A percentile compares a stretch with the other conserved stretches of the same genome.
phyloP scores from a whole-genome alignment of 1,284 basidiomycete genomes.

The Malassezia slooffiae region DNA sequence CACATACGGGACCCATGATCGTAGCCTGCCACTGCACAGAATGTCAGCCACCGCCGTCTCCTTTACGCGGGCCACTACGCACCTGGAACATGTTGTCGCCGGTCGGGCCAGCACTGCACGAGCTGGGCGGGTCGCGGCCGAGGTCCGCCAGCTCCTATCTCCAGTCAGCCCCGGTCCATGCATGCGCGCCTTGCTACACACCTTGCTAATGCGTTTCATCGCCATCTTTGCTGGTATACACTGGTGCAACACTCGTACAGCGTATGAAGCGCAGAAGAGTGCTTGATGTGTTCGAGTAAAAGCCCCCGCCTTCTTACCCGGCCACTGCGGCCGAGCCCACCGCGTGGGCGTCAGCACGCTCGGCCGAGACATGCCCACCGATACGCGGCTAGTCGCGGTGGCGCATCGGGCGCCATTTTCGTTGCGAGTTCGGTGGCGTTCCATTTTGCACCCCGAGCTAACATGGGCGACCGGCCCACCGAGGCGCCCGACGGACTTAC shows the following conservation, averaged over 20 bases:
- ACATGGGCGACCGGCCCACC: no score
- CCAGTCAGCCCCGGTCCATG: not conserved
- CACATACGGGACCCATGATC: constrained; percentile 43
- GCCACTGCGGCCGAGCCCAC: no score
- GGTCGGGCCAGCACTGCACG: constrained; percentile 44
- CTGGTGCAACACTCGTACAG: not conserved
- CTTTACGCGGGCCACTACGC: not conserved
- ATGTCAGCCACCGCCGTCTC: not conserved
- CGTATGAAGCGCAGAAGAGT: not conserved
- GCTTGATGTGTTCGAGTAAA: not conserved
- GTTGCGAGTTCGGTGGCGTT: no score
- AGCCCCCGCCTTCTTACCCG: no score
- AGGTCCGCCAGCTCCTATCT: constrained; percentile 41
- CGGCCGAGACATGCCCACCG: no score
- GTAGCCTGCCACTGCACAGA: constrained; percentile 45
- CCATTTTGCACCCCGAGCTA: no score
- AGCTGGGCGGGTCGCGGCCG: constrained; percentile 45
- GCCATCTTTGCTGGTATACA: constrained; percentile 31
- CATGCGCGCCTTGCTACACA: constrained; percentile 2
- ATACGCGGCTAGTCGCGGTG: no score
- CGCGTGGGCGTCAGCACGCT: no score
- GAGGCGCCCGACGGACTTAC: no score
- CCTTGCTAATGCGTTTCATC: constrained; percentile 47
- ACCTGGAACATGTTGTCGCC: constrained; percentile 47
- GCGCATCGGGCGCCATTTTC: no score